These are phyloP conservation scores for Kodamaea sagamina DNA, from an alignment of 805 yeast species.

Conservation along the genomic window DNA sequence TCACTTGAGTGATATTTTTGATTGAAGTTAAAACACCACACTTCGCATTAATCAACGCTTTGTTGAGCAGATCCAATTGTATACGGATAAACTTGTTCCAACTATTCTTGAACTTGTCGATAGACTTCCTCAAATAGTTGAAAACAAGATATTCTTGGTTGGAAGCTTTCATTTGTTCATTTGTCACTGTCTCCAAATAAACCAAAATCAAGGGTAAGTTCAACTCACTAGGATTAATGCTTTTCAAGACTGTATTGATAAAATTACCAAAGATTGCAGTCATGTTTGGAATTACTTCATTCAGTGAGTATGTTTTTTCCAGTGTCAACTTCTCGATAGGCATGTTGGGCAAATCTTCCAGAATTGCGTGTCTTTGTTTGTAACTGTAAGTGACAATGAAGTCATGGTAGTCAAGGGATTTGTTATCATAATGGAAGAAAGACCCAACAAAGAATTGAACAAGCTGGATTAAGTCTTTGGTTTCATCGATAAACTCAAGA, in stretches of 20 bases:
- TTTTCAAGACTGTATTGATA: conserved; percentile 36
- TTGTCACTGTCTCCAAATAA: conserved; percentile 29
- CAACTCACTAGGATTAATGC: conserved; percentile 38
- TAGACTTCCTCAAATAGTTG: conserved; percentile 50
- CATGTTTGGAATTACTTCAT: conserved; percentile 47
- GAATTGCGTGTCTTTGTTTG: conserved; percentile 28
- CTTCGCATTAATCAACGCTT: conserved; percentile 38
- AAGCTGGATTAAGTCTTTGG: conserved; percentile 36
- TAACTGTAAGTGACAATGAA: conserved; percentile 32
- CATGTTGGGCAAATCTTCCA: conserved; percentile 31
- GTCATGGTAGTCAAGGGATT: conserved; percentile 30
- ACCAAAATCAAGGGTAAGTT: conserved; percentile 36
- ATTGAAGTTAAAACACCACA: conserved; percentile 38
- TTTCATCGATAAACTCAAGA: conserved; percentile 37
- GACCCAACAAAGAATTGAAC: conserved; percentile 43
- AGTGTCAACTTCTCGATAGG: conserved; percentile 35
- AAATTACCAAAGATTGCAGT: conserved; percentile 48
- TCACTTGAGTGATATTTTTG: conserved; percentile 34
- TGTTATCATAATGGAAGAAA: conserved; percentile 43
- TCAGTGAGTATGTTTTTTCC: conserved; percentile 44
- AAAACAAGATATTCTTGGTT: conserved; percentile 64
- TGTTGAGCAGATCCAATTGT: conserved; percentile 48
- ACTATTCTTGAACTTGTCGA: conserved; percentile 49
- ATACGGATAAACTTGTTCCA: conserved; percentile 63
- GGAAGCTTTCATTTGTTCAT: conserved; percentile 44